A percentile compares a stretch with the other conserved stretches of the same genome.
Conservation (phyloP, 225 moss, liverwort and hornwort species). For the Lunularia cruciata region DNA sequence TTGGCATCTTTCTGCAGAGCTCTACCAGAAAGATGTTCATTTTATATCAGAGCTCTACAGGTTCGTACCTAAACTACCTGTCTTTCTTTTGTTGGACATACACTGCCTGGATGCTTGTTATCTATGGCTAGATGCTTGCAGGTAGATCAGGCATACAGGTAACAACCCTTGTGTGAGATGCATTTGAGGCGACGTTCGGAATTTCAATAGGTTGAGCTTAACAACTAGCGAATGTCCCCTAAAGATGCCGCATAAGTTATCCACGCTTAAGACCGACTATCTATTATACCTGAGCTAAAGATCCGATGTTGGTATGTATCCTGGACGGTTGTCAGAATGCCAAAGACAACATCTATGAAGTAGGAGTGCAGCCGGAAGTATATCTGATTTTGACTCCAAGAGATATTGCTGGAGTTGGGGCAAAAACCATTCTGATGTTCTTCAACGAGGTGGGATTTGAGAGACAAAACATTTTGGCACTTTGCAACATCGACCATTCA, state of each 20-base stretch:
- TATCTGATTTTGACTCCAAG: slow-evolving; percentile 25
- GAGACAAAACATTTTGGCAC: slow-evolving; percentile 21
- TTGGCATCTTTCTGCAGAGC: slow-evolving; percentile 30
- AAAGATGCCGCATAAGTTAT: too few relatives aligned
- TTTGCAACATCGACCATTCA: slow-evolving; percentile 31
- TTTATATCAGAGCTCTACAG: slow-evolving; percentile 41
- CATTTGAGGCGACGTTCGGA: too few relatives aligned
- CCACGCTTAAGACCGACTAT: too few relatives aligned
- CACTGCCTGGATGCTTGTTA: too few relatives aligned
- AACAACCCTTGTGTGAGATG: too few relatives aligned
- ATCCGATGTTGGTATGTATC: too few relatives aligned
- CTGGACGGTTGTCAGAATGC: too few relatives aligned
- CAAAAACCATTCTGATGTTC: slow-evolving; percentile 18
- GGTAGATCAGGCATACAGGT: too few relatives aligned
- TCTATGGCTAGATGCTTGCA: too few relatives aligned
- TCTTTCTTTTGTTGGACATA: not conserved
- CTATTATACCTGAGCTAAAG: too few relatives aligned
- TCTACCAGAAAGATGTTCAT: slow-evolving; percentile 42
- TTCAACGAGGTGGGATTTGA: slow-evolving; percentile 38
- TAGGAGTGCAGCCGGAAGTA: slow-evolving; percentile 24
- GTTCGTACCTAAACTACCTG: slow-evolving; percentile 5
- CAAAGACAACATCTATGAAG: slow-evolving; percentile 28
- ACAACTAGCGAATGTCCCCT: too few relatives aligned
- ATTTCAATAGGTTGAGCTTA: too few relatives aligned
- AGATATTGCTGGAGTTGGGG: slow-evolving; percentile 26